Percentiles rank a stretch among this genome's conserved stretches.
phyloP scores from a whole-genome alignment of 1,284 basidiomycete genomes.

The Boletellus dicymbophilus region DNA sequence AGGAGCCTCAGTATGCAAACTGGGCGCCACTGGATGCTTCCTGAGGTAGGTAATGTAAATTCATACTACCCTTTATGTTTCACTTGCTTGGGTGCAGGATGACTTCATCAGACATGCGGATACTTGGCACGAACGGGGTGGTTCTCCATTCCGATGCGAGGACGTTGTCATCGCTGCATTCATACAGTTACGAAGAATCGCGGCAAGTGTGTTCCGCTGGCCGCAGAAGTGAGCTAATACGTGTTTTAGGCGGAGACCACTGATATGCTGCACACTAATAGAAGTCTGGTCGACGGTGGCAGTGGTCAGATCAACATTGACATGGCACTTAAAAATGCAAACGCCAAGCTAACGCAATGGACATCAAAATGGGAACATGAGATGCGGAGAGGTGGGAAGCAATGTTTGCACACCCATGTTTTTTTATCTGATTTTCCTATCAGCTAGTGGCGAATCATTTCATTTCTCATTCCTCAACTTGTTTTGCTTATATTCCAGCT shows the following conservation, averaged over 20 bases:
- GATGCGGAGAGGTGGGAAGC: conserved; percentile 61
- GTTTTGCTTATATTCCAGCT: conserved; percentile 73
- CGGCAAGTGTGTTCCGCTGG: conserved; percentile 45
- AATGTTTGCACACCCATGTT: neutral
- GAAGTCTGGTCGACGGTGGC: conserved; percentile 43
- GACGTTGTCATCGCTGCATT: conserved; percentile 79
- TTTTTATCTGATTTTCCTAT: conserved; percentile 12
- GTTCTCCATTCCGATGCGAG: conserved; percentile 61
- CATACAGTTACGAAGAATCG: conserved; percentile 72
- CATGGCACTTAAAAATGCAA: conserved; percentile 67
- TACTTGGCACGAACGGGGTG: conserved; percentile 69
- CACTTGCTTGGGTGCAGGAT: conserved; percentile 38
- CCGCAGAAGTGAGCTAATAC: conserved; percentile 8
- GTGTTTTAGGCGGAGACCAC: conserved; percentile 66
- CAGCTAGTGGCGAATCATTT: conserved; percentile 68
- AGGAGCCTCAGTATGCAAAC: conserved; percentile 82
- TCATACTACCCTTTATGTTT: conserved; percentile 3
- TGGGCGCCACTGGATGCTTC: conserved; percentile 82
- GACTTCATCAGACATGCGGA: conserved; percentile 66
- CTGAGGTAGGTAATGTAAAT: conserved; percentile 45
- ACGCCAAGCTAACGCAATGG: conserved; percentile 71
- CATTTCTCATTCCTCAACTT: conserved; percentile 71
- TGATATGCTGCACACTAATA: conserved; percentile 65
- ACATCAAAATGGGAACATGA: conserved; percentile 65
- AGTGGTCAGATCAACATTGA: conserved; percentile 70